Conservation (phyloP, 2,329 filamentous ascomycete species). For the Claviceps africana region DNA sequence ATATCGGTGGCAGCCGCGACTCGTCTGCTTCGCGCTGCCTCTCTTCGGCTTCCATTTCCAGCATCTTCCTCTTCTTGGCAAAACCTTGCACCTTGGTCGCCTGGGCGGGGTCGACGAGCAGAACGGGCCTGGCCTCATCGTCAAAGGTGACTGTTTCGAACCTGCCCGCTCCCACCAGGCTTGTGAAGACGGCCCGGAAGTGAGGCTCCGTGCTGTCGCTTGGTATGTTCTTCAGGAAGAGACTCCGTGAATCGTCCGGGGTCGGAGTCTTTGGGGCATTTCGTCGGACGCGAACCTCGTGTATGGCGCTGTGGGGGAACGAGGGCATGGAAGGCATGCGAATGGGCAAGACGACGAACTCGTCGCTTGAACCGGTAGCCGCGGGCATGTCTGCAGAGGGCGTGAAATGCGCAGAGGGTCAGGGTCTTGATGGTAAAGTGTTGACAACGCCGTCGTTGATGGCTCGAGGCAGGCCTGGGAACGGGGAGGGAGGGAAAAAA, state of each 20-base stretch:
- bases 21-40: constrained; percentile 41
- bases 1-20: constrained; percentile 52
- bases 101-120: constrained; percentile 36
- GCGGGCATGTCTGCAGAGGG: constrained; percentile 9
- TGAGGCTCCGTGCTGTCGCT: constrained; percentile 67
- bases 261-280: constrained; percentile 70
- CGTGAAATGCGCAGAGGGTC: background rate
- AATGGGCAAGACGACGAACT: constrained; percentile 57
- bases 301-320: constrained; percentile 48
- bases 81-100: constrained; percentile 22
- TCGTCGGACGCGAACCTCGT: constrained; percentile 76
- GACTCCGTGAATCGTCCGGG: constrained; percentile 57
- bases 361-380: constrained; percentile 23
- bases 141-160: constrained; percentile 72
- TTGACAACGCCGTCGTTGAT: background rate
- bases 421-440: background rate
- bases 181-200: constrained; percentile 60
- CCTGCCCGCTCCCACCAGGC: constrained; percentile 60
- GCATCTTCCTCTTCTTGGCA: constrained; percentile 27
- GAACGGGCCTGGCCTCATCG: constrained; percentile 32
- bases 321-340: constrained; percentile 49
- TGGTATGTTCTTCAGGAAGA: constrained; percentile 87
- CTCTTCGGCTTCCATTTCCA: constrained; percentile 40
- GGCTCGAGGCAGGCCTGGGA: background rate
- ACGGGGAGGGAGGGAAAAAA: background rate